Base-by-base conservation (phyloP, 805 yeast species). In the Candida palmyrensis region DNA sequence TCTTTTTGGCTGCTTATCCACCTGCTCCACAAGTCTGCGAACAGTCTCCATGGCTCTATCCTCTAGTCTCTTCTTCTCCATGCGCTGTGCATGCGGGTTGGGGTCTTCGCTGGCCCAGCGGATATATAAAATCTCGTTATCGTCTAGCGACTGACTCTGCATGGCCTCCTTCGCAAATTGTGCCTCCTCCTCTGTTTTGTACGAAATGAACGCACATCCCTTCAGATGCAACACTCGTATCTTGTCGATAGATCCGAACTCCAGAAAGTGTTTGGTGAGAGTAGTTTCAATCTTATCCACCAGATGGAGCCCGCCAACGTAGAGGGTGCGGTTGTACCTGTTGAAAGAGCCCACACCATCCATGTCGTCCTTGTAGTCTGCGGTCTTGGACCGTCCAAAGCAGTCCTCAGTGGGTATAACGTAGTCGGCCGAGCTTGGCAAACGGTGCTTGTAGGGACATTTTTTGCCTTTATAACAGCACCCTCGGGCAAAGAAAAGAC, bases 91-190 rank as follows among this genome's bases (percentile, higher is more conserved):
- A 3, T 56, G 57, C 0, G 92, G 92, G 48, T 81, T 82, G 2
- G 95, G 94, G 53, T 87, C 95, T 27, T 83, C 90, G 39, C 75
- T 77, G 0, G 97, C 95, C 97, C 97, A 89, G 42, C 85, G 70
- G 1, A 89, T 74, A 39, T 68, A 73, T 27, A 89, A 56, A 0
- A 79, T 71, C 41, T 83, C 95, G 27, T 72, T 77, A 33, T 79
- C 71, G 16, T 44, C 53, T 6, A 89, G 53, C 6, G 83, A 71
- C 53, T 90, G 97, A 27, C 80, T 79, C 25, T 81, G 75, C 96
- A 90, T 86, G 1, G 95, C 95, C 55, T 90, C 97, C 48, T 86
- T 85, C 0, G 96, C 96, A 66, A 90, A 92, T 54, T 90, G 97
- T 0, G 97, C 97, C 49, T 73, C 79, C 14, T 71, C 54, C 46